These are phyloP conservation scores for Nakazawaea ambrosiae DNA, from an alignment of 805 yeast genomes.

Conservation along the genomic window DNA sequence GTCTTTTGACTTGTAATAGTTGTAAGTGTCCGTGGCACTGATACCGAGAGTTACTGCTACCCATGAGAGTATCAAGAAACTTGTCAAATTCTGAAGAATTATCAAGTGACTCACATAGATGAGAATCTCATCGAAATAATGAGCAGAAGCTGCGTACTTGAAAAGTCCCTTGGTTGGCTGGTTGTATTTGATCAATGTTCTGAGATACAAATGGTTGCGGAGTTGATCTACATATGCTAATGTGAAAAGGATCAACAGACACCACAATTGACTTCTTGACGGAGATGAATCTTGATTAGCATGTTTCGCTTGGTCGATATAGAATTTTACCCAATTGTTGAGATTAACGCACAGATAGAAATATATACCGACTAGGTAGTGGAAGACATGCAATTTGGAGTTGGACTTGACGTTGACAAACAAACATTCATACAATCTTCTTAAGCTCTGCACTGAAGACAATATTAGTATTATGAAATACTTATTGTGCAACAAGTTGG, in stretches of 20 bases:
- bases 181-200: slow-evolving; percentile 46
- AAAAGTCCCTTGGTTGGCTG: slow-evolving; percentile 48
- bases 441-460: slow-evolving; percentile 40
- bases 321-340: slow-evolving; percentile 21
- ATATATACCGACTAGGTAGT: slow-evolving; percentile 57
- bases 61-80: slow-evolving; percentile 24
- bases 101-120: slow-evolving; percentile 35
- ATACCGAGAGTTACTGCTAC: slow-evolving; percentile 43
- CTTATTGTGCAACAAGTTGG: slow-evolving; percentile 13
- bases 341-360: slow-evolving; percentile 47
- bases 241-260: neutral
- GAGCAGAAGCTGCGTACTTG: slow-evolving; percentile 50
- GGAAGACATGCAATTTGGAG: slow-evolving; percentile 56
- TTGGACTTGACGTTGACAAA: slow-evolving; percentile 38
- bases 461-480: slow-evolving; percentile 16
- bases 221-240: slow-evolving; percentile 33
- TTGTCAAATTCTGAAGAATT: slow-evolving; percentile 13
- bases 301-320: slow-evolving; percentile 12
- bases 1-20: slow-evolving; percentile 31
- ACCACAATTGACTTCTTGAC: neutral
- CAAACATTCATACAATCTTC: slow-evolving; percentile 51
- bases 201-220: slow-evolving; percentile 41
- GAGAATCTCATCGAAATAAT: slow-evolving; percentile 59
- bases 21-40: slow-evolving; percentile 46
- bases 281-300: neutral